These are phyloP conservation scores for Melaleuca quinquenervia DNA, from an alignment of 345 rosid species.

Conservation along the genomic window DNA sequence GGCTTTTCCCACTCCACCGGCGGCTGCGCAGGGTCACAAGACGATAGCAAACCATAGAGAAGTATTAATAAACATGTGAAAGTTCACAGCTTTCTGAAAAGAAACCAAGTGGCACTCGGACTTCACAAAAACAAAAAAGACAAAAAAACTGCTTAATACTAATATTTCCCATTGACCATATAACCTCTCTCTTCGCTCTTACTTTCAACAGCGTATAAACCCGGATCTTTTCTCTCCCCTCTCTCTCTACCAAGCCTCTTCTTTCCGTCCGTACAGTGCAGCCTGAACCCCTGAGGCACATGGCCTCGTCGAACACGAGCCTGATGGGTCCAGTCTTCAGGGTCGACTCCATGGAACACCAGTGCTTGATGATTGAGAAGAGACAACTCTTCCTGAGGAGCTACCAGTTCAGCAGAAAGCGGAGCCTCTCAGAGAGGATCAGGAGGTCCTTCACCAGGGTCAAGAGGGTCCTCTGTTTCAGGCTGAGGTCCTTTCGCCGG, in stretches of 20 bases:
- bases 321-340: neutral
- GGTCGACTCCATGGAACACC: conserved; percentile 5
- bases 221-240: neutral
- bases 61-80: neutral
- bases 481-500: conserved; percentile 29
- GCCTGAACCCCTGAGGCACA: neutral
- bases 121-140: neutral
- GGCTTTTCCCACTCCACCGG: neutral
- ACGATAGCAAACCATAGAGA: neutral
- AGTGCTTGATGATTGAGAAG: conserved; percentile 53
- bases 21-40: neutral
- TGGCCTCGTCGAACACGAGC: neutral
- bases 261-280: neutral
- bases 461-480: conserved; percentile 44
- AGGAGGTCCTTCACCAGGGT: conserved; percentile 26
- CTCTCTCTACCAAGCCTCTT: neutral
- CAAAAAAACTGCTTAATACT: neutral
- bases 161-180: neutral
- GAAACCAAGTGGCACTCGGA: neutral
- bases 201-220: neutral
- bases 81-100: neutral
- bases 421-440: conserved; percentile 40
- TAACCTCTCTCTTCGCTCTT: neutral
- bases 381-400: conserved; percentile 71
- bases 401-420: conserved; percentile 72